These are phyloP conservation scores for Candida sp. DNA, from an alignment of 1,139 yeast species.

Conservation along the genomic window DNA sequence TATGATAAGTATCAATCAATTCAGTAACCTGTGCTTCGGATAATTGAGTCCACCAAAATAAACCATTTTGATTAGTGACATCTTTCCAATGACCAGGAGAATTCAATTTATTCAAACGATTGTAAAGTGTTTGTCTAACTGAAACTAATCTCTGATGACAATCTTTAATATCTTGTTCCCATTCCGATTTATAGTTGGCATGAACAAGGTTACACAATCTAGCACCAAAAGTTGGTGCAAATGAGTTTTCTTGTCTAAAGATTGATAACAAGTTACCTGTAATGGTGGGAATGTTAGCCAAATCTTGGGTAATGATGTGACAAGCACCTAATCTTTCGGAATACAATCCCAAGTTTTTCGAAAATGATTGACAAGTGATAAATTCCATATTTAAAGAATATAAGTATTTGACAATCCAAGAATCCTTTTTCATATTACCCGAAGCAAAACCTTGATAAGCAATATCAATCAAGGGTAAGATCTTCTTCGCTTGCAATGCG, in stretches of 20 bases:
- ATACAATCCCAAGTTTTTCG: conserved; percentile 45
- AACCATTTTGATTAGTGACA: conserved; percentile 34
- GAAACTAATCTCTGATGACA: conserved; percentile 27
- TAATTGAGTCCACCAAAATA: conserved; percentile 45
- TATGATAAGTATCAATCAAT: conserved; percentile 30
- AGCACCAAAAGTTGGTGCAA: conserved; percentile 48
- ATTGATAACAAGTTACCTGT: conserved; percentile 23
- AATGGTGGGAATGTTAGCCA: conserved; percentile 15
- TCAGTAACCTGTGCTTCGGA: conserved; percentile 25
- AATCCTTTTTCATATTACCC: conserved; percentile 31
- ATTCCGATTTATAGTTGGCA: conserved; percentile 20
- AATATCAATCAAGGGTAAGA: conserved; percentile 80
- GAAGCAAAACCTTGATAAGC: conserved; percentile 95
- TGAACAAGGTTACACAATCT: conserved; percentile 31
- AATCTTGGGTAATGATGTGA: conserved; percentile 32
- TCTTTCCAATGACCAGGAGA: conserved; percentile 45
- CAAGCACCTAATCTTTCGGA: conserved; percentile 43
- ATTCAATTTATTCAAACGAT: conserved; percentile 23
- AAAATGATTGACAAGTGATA: conserved; percentile 40
- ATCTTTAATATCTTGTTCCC: conserved; percentile 32
- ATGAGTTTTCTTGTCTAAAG: conserved; percentile 39
- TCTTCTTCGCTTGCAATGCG: conserved; percentile 49
- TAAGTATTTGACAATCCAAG: conserved; percentile 25
- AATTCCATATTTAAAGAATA: conserved; percentile 21
- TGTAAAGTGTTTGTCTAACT: conserved; percentile 24